A percentile compares a stretch with the other conserved stretches of the same genome.
Conservation (phyloP, 2,329 filamentous ascomycete species). For the Mycosphaerella arachidis region DNA sequence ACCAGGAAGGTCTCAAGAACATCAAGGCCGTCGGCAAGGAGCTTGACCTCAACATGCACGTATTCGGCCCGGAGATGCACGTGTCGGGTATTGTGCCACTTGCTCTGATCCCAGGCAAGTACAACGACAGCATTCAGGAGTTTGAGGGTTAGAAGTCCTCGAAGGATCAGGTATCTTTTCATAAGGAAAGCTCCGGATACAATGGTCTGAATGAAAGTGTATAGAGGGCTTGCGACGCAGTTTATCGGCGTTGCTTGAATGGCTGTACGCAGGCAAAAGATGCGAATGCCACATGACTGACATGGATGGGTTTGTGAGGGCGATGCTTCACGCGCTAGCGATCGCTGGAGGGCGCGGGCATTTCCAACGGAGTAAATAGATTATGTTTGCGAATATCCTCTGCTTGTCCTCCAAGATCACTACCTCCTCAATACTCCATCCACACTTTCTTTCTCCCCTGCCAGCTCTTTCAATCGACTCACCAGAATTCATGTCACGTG, state of each 20-base stretch:
- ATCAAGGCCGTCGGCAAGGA: conserved; percentile 96
- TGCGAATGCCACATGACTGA: background rate
- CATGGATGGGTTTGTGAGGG: background rate
- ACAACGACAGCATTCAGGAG: conserved; percentile 55
- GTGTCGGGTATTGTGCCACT: conserved; percentile 95
- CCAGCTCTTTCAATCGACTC: background rate
- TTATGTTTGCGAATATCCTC: conserved; percentile 7
- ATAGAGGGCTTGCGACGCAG: background rate
- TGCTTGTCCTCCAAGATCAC: background rate
- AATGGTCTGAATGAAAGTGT: background rate
- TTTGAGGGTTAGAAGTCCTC: conserved; percentile 46
- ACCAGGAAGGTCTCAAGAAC: conserved; percentile 99
- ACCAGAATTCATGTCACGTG: background rate
- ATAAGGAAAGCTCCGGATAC: background rate
- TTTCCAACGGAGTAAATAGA: conserved; percentile 11
- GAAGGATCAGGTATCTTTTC: background rate
- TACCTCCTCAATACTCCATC: background rate
- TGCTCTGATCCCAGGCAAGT: conserved; percentile 64
- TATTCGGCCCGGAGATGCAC: conserved; percentile 75
- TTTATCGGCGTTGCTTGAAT: background rate
- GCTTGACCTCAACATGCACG: conserved; percentile 92
- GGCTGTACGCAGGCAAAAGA: background rate
- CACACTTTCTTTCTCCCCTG: background rate
- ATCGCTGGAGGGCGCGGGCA: conserved; percentile 2
- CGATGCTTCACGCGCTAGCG: conserved; percentile 7